Evolutionary conservation across 176 grass and related monocot species (phyloP).

Genomic region (Oryza meyeriana): DNA sequence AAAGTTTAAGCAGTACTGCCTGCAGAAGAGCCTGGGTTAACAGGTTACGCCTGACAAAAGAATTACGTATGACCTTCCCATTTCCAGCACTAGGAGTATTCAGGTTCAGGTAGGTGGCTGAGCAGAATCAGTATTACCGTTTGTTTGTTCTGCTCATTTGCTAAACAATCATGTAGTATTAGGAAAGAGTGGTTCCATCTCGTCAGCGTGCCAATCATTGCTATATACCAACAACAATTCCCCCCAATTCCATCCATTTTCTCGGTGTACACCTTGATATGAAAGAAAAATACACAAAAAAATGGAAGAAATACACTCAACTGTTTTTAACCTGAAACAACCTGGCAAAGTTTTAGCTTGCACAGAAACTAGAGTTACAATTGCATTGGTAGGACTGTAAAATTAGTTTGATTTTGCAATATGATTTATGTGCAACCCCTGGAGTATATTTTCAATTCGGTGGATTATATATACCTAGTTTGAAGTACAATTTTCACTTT

Average conservation of each 20-base stretch:
- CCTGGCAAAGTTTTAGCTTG: not conserved
- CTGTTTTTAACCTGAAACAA: not conserved
- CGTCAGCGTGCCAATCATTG: conserved; percentile 20
- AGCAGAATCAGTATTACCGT: not conserved
- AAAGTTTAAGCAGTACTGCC: not conserved
- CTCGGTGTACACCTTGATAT: not conserved
- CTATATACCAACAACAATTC: not conserved
- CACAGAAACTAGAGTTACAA: not conserved
- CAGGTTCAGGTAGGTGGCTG: not conserved
- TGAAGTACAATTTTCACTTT: not conserved
- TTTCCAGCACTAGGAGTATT: not conserved
- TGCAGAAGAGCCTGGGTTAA: not conserved
- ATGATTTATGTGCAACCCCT: not conserved
- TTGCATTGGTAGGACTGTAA: not conserved
- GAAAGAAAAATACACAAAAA: not conserved
- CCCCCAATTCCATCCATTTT: not conserved
- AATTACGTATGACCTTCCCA: conserved; percentile 10
- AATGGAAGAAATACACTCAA: not conserved
- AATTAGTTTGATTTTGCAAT: not conserved
- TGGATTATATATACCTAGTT: not conserved
- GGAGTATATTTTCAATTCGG: not conserved
- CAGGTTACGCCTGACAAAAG: not conserved
- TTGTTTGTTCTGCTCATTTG: not conserved
- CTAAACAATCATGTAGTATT: conserved; percentile 26
- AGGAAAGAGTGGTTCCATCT: not conserved